These are phyloP conservation scores for Russula brevipes DNA, from an alignment of 768 basidiomycete species.

Conservation along the genomic window DNA sequence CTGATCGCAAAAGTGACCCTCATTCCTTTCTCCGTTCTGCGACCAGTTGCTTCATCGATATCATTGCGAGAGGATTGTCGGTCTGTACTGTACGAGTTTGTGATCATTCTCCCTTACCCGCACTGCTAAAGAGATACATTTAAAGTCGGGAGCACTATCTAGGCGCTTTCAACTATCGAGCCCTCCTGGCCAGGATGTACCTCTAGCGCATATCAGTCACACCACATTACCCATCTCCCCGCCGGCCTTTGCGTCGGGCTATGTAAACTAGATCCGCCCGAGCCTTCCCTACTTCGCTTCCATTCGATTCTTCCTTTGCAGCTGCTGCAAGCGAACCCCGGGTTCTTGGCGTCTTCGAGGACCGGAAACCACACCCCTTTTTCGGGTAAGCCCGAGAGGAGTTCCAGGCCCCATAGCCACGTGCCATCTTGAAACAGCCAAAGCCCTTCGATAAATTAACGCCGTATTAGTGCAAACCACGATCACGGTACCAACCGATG, in stretches of 20 bases:
- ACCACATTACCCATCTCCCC: neutral
- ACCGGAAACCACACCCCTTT: neutral
- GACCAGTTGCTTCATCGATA: neutral
- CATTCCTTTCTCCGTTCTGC: neutral
- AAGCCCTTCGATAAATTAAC: too few species aligned
- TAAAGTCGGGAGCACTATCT: slow-evolving; percentile 2
- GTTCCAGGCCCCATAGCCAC: neutral
- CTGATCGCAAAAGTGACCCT: neutral
- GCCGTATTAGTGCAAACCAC: too few species aligned
- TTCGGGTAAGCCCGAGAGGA: slow-evolving; percentile 1
- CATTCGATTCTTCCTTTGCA: neutral
- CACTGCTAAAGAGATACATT: slow-evolving; percentile 9
- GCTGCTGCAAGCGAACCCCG: neutral
- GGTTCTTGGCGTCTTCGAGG: neutral
- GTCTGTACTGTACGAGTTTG: neutral
- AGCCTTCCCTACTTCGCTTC: neutral
- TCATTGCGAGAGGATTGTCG: neutral
- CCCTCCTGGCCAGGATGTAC: neutral
- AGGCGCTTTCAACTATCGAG: neutral
- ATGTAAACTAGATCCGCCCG: slow-evolving; percentile 2
- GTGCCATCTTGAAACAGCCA: too few species aligned
- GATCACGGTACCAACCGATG: too few species aligned
- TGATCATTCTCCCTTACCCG: neutral
- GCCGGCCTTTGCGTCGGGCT: neutral
- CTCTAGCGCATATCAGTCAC: neutral